Base-by-base conservation (phyloP, 2,329 filamentous ascomycete species). In the Stylonectria norvegica region DNA sequence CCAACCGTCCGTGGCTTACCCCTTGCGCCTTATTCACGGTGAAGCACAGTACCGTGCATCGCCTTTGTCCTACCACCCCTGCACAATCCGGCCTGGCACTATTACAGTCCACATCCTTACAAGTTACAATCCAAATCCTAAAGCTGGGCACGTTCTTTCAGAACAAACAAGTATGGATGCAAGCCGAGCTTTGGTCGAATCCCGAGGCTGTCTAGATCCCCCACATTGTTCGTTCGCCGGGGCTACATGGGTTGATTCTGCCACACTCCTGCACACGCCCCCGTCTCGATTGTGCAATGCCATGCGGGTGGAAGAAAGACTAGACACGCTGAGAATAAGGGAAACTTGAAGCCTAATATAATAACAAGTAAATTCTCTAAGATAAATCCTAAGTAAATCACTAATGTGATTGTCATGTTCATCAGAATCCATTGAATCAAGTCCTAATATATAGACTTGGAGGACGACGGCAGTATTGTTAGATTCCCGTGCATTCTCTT, bases 11-110 rank as follows among this genome's bases (percentile, higher is more conserved):
- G 17, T 17, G 27, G 15, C 10, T 18, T n/a, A 5, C 15, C 41
- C 39, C 40, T 51, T 51, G 40, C 45, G 37, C 42, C 44, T 47
- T 53, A 48, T 57, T 57, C 55, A 57, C 55, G 55, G 41, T 30
- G 18, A 34, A 50, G 35, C 42, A 47, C 34, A 38, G 28, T 46
- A 52, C 36, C 54, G 52, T 57, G 55, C 53, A 53, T 43, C 25
- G 36, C 41, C 43, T 41, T 41, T 38, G 38, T 40, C 37, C 43
- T 42, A 45, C n/a, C n/a, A n/a, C n/a, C n/a, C n/a, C n/a, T n/a
- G n/a, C n/a, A n/a, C n/a, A n/a, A n/a, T n/a, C n/a, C n/a, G n/a
- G n/a, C n/a, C n/a, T n/a, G n/a, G n/a, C n/a, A n/a, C n/a, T n/a
- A n/a, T n/a, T n/a, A n/a, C n/a, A n/a, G n/a, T n/a, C n/a, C n/a